These are phyloP conservation scores for Phytophthora palmivora DNA, from an alignment of 352 stramenopile genomes.

Conservation along the genomic window DNA sequence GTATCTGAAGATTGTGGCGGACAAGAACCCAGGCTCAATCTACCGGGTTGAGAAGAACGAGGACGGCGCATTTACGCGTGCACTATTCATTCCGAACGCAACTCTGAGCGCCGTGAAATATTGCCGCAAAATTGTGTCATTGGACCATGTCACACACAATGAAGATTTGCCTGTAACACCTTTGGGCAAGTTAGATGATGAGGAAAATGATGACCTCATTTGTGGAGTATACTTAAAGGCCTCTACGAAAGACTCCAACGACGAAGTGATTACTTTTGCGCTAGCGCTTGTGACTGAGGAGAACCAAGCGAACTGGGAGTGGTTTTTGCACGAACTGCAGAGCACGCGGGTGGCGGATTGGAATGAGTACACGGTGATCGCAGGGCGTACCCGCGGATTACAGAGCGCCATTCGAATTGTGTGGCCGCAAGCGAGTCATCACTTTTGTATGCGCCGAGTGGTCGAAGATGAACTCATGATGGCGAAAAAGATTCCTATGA, in stretches of 20 bases:
- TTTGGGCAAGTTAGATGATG: slow-evolving; percentile 52
- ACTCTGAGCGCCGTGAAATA: slow-evolving; percentile 60
- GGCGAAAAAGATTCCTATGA: slow-evolving; percentile 67
- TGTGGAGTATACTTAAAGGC: slow-evolving; percentile 81
- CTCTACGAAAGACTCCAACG: slow-evolving; percentile 78
- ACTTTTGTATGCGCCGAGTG: slow-evolving; percentile 77
- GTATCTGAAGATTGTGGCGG: slow-evolving; percentile 69
- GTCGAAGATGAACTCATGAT: slow-evolving; percentile 74
- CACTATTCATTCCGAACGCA: slow-evolving; percentile 64
- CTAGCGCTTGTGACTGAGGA: slow-evolving; percentile 73
- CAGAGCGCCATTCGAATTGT: slow-evolving; percentile 56
- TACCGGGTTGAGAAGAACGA: slow-evolving; percentile 62
- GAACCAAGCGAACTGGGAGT: slow-evolving; percentile 77
- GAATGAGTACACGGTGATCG: slow-evolving; percentile 77
- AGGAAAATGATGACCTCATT: slow-evolving; percentile 74
- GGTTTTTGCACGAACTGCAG: slow-evolving; percentile 69
- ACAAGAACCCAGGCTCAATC: slow-evolving; percentile 72
- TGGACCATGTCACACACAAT: slow-evolving; percentile 61
- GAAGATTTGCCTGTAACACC: slow-evolving; percentile 47
- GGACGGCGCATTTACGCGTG: slow-evolving; percentile 63
- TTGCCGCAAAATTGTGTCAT: slow-evolving; percentile 66
- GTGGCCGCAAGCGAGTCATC: slow-evolving; percentile 67
- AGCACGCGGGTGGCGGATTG: slow-evolving; percentile 48
- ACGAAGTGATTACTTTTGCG: slow-evolving; percentile 70
- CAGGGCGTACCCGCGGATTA: slow-evolving; percentile 59